Conservation (phyloP, 1,139 yeast species). For the Protomyces gravidus region DNA sequence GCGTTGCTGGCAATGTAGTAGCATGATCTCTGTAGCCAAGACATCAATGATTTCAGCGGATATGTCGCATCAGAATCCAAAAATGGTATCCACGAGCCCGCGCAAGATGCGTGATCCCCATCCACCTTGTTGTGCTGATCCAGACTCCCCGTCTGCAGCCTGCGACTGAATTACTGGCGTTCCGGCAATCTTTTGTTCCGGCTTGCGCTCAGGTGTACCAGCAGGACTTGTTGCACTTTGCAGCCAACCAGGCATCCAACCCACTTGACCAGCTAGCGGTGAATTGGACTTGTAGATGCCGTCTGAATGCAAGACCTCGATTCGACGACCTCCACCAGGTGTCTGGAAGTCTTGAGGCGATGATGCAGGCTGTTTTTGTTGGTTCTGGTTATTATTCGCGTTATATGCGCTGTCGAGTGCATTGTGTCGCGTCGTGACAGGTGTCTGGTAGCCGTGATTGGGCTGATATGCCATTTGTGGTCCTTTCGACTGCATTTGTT, state of each 20-base stretch:
- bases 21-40: too few relatives aligned
- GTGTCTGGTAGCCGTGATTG: not conserved
- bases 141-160: too few relatives aligned
- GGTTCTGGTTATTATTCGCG: not conserved
- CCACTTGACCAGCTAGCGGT: slow-evolving; percentile 14
- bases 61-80: slow-evolving; percentile 63
- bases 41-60: too few relatives aligned
- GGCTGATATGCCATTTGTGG: not conserved
- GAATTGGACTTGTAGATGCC: slow-evolving; percentile 26
- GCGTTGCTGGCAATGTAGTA: too few relatives aligned
- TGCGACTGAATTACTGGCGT: not conserved
- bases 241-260: slow-evolving; percentile 23
- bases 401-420: not conserved
- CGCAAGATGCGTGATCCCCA: slow-evolving; percentile 53
- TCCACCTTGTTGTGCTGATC: not conserved
- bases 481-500: not conserved
- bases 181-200: not conserved
- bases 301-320: slow-evolving; percentile 14
- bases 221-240: not conserved
- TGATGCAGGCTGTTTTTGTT: not conserved
- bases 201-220: not conserved
- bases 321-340: slow-evolving; percentile 9
- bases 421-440: not conserved
- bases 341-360: not conserved
- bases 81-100: slow-evolving; percentile 71